Evolutionary conservation across 768 basidiomycete genomes (phyloP), one percentile per base, ranked within the genome.

Genomic region (Scleroderma citrinum): DNA sequence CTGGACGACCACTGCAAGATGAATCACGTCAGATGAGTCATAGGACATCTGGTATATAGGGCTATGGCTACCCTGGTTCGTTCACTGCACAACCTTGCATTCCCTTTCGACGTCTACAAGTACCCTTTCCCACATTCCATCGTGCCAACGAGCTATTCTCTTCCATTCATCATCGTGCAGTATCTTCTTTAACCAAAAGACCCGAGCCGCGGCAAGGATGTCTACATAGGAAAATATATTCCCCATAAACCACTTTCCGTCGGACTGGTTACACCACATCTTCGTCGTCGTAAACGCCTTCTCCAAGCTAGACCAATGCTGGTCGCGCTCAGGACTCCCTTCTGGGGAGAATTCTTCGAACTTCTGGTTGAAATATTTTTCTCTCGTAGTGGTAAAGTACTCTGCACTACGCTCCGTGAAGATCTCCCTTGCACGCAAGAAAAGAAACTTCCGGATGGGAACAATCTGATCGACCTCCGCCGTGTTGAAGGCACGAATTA

Each of bases 321-420:
- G 64, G 5, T 61, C 61, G 14, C 66, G 56, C 44, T 51, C 59
- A 11, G 69, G 67, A 5, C n/a, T n/a, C n/a, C 70, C 69, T 37
- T 59, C 62, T 0, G 71, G 70, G 6, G 61, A 60, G 30, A 75
- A 52, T 29, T 74, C 67, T 21, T 76, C 73, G 46, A 80, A 51
- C 13, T 59, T 57, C 38, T 52, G 60, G 5, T 71, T 71, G 40
- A 70, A 62, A 3, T 8, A 17, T 2, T 13, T 48, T 48, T 69
- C 65, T 29, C 72, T 59, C n/a, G n/a, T n/a, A 17, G 48, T 43
- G 17, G 69, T 55, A 53, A 75, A 80, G 57, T 70, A 71, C 24
- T 59, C 64, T 32, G 52, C 49, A 48, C 73, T 75, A 32, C 49
- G 53, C 5, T 66, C 60, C 26, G 62, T 67, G 47, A 78, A 51